Conservation (phyloP, 1,284 basidiomycete genomes). For the Moniliophthora roreri region DNA sequence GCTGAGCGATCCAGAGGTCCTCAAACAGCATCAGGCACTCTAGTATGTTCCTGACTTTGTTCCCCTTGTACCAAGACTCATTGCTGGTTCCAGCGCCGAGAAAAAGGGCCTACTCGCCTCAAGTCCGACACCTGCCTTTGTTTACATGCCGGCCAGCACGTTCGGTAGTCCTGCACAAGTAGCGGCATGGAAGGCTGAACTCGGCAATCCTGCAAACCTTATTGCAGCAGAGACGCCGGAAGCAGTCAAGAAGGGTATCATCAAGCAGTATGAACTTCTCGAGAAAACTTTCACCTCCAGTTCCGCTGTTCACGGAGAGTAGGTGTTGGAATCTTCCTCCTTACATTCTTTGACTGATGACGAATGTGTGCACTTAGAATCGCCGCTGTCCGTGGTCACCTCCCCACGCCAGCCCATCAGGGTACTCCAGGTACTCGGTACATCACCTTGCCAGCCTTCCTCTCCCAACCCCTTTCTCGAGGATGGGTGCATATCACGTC, state of each 20-base stretch:
- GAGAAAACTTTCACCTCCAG: background rate
- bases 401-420: background rate
- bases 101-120: constrained; percentile 3
- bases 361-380: background rate
- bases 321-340: background rate
- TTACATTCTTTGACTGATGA: background rate
- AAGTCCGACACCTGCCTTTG: background rate
- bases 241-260: constrained; percentile 2
- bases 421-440: background rate
- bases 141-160: background rate
- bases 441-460: background rate
- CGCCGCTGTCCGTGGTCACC: background rate
- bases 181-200: background rate
- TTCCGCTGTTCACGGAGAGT: constrained; percentile 3
- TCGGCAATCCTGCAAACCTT: background rate
- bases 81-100: background rate
- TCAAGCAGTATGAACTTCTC: background rate
- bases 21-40: background rate
- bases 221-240: background rate
- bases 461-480: background rate
- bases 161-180: background rate
- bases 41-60: background rate
- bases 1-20: constrained; percentile 1
- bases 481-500: constrained; percentile 1
- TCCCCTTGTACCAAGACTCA: background rate